Evolutionary conservation across 768 basidiomycete species (phyloP).

Genomic region (Termitomyces sp.): DNA sequence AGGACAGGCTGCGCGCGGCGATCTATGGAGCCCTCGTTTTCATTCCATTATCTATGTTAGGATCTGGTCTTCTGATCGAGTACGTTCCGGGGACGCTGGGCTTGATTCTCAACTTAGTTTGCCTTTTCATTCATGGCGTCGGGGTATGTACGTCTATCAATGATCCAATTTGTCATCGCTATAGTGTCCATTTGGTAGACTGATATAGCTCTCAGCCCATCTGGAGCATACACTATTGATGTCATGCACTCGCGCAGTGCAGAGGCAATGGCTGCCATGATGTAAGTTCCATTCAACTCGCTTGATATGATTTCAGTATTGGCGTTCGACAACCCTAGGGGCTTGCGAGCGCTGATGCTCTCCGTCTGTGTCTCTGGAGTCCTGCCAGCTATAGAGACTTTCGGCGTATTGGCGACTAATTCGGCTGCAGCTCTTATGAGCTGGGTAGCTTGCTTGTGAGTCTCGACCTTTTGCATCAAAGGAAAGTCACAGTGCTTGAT

Average conservation of each 20-base stretch:
- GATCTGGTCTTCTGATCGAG: slow-evolving; percentile 43
- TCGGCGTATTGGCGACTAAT: slow-evolving; percentile 50
- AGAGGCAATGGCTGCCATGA: slow-evolving; percentile 53
- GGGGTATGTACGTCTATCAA: slow-evolving; percentile 38
- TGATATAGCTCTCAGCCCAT: slow-evolving; percentile 50
- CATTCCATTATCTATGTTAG: slow-evolving; percentile 46
- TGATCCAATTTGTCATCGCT: neutral
- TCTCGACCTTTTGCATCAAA: neutral
- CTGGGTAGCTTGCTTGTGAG: slow-evolving; percentile 51
- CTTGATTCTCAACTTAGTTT: slow-evolving; percentile 43
- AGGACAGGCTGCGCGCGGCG: slow-evolving; percentile 58
- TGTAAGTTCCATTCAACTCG: slow-evolving; percentile 29
- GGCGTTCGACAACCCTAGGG: slow-evolving; percentile 25
- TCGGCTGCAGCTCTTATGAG: slow-evolving; percentile 37
- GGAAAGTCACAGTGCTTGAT: neutral
- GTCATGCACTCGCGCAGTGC: slow-evolving; percentile 56
- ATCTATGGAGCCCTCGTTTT: slow-evolving; percentile 41
- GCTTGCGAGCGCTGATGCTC: slow-evolving; percentile 39
- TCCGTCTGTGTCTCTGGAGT: slow-evolving; percentile 38
- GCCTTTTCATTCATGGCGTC: slow-evolving; percentile 58
- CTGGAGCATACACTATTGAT: slow-evolving; percentile 54
- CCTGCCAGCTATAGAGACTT: slow-evolving; percentile 46
- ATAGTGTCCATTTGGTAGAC: slow-evolving; percentile 29
- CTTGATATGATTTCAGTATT: neutral
- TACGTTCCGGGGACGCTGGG: slow-evolving; percentile 47